phyloP scores from a whole-genome alignment of 1,284 basidiomycete genomes.

The Ceraceosorus guamensis region DNA sequence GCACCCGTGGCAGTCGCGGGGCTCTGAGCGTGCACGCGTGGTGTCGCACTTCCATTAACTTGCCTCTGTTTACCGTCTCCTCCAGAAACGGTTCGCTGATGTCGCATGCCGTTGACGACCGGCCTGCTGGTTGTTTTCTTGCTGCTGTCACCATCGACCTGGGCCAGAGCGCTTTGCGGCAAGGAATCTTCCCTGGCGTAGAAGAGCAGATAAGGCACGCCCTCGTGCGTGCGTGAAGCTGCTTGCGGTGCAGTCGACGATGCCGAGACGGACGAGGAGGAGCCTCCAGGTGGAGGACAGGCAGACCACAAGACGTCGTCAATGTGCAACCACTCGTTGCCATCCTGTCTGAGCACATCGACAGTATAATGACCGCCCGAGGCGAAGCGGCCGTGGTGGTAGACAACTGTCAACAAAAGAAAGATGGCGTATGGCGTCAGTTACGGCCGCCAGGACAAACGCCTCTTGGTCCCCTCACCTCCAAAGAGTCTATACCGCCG shows the following conservation, averaged over 20 bases:
- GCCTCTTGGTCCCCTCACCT: conserved; percentile 54
- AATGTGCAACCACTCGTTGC: conserved; percentile 74
- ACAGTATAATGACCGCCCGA: conserved; percentile 94
- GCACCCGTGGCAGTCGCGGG: too few relatives aligned
- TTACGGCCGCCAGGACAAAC: neutral
- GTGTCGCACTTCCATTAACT: too few relatives aligned
- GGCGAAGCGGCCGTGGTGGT: conserved; percentile 86
- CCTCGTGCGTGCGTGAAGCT: conserved; percentile 16
- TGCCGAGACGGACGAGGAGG: conserved; percentile 61
- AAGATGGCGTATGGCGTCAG: neutral
- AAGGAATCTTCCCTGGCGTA: conserved; percentile 54
- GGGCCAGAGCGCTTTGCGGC: too few relatives aligned
- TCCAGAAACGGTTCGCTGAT: too few relatives aligned
- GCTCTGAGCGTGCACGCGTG: too few relatives aligned
- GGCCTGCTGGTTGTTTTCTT: too few relatives aligned
- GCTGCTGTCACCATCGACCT: too few relatives aligned
- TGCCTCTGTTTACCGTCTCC: too few relatives aligned
- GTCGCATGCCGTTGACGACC: too few relatives aligned
- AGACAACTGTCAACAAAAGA: conserved; percentile 59
- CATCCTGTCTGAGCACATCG: conserved; percentile 73
- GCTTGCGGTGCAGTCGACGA: neutral
- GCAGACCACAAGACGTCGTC: conserved; percentile 63
- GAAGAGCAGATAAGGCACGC: conserved; percentile 76
- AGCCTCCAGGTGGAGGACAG: conserved; percentile 37
- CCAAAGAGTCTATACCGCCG: conserved; percentile 78